A percentile compares a stretch with the other conserved stretches of the same genome.
phyloP scores from a whole-genome alignment of 768 basidiomycete species.

The Gyrodon lividus region DNA sequence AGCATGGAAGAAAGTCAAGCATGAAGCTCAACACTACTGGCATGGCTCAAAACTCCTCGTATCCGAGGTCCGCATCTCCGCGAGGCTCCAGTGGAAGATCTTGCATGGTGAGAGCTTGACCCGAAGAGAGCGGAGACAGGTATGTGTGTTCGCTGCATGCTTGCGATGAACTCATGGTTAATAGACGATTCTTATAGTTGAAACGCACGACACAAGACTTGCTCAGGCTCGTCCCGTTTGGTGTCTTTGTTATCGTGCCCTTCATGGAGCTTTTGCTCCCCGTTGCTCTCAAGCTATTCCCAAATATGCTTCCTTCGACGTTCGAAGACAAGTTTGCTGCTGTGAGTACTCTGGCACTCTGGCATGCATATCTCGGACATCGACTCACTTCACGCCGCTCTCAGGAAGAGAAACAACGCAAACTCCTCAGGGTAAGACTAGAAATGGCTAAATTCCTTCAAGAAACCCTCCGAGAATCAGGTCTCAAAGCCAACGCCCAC shows the following conservation, averaged over 20 bases:
- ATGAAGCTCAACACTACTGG: slow-evolving; percentile 97
- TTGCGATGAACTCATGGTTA: slow-evolving; percentile 2
- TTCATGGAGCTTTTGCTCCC: slow-evolving; percentile 98
- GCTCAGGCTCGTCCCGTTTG: slow-evolving; percentile 90
- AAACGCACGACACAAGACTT: slow-evolving; percentile 92
- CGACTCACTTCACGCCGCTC: neutral
- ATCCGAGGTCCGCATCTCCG: slow-evolving; percentile 89
- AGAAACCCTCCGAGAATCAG: slow-evolving; percentile 93
- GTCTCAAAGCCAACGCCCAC: slow-evolving; percentile 87
- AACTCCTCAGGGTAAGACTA: slow-evolving; percentile 87
- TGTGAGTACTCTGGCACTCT: slow-evolving; percentile 40
- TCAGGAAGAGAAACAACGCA: slow-evolving; percentile 97
- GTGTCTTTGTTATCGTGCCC: slow-evolving; percentile 91
- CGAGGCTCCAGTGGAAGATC: slow-evolving; percentile 86
- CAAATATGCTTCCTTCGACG: slow-evolving; percentile 97
- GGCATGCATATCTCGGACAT: neutral
- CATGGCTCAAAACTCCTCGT: slow-evolving; percentile 92
- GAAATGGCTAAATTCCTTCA: slow-evolving; percentile 99
- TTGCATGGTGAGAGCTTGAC: slow-evolving; percentile 90
- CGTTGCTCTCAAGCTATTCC: slow-evolving; percentile 95
- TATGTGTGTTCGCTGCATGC: slow-evolving; percentile 28
- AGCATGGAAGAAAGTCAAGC: slow-evolving; percentile 91
- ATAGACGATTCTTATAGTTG: slow-evolving; percentile 47
- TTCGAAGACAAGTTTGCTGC: slow-evolving; percentile 97
- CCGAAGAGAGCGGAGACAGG: slow-evolving; percentile 91